These are phyloP conservation scores for Backusella westeae DNA, from an alignment of 192 early-diverging fungal species.

Conservation along the genomic window DNA sequence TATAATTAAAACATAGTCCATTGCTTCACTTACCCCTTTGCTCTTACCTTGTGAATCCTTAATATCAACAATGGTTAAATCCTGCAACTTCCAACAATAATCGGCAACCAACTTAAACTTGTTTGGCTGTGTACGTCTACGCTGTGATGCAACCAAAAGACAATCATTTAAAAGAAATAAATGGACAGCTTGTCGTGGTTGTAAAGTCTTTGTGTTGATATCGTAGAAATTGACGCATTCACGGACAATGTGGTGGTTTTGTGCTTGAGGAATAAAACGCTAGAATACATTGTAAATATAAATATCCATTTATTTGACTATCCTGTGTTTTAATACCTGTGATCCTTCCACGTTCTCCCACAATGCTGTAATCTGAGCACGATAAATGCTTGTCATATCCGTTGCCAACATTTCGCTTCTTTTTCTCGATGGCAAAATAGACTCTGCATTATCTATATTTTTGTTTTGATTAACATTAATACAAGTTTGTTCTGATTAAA, in stretches of 20 bases:
- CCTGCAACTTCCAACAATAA: constrained; percentile 72
- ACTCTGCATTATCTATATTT: constrained; percentile 10
- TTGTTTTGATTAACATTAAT: constrained; percentile 14
- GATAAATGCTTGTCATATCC: constrained; percentile 52
- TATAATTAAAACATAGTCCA: not conserved
- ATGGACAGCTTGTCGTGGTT: constrained; percentile 74
- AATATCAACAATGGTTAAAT: constrained; percentile 82
- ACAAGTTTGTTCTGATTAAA: not conserved
- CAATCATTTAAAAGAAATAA: constrained; percentile 85
- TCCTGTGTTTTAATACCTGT: constrained; percentile 37
- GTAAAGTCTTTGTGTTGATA: constrained; percentile 72
- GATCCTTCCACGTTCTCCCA: constrained; percentile 62
- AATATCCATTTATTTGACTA: too few species aligned
- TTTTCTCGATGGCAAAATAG: constrained; percentile 24
- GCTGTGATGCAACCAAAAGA: constrained; percentile 75
- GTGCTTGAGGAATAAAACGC: constrained; percentile 65
- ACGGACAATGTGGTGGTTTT: constrained; percentile 69
- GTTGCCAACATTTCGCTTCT: constrained; percentile 32
- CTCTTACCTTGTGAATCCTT: constrained; percentile 68
- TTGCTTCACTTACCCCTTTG: not conserved
- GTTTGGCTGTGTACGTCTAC: constrained; percentile 60
- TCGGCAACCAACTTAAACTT: constrained; percentile 76
- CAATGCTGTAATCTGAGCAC: constrained; percentile 53
- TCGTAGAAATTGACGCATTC: constrained; percentile 74
- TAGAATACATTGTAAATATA: constrained; percentile 26